Percentiles rank a stretch among this genome's conserved stretches.
These are phyloP conservation scores for Emergomyces africanus DNA, from an alignment of 2,329 filamentous ascomycete genomes.

Conservation along the genomic window DNA sequence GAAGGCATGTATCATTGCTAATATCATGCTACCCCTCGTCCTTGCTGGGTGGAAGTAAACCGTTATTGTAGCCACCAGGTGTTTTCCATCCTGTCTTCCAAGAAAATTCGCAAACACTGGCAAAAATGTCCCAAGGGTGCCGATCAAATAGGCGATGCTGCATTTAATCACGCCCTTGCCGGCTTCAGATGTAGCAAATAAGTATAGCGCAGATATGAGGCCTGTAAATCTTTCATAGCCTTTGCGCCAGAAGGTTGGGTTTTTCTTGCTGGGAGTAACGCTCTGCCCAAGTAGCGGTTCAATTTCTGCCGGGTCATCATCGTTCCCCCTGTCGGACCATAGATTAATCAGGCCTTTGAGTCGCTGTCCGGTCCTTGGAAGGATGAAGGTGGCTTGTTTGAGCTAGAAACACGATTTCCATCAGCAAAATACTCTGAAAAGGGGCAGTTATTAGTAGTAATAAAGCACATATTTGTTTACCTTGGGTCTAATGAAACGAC, in stretches of 20 bases:
- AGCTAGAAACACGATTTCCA: constrained; percentile 37
- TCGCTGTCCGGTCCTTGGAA: constrained; percentile 75
- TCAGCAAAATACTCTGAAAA: neutral
- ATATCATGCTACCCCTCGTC: constrained; percentile 77
- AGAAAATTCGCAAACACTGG: constrained; percentile 58
- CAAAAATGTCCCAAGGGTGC: constrained; percentile 75
- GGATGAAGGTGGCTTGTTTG: constrained; percentile 73
- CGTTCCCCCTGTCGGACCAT: constrained; percentile 50
- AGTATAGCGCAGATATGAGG: constrained; percentile 33
- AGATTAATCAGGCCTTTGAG: constrained; percentile 68
- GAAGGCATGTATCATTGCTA: constrained; percentile 64
- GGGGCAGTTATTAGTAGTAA: neutral
- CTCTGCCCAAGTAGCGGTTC: constrained; percentile 21
- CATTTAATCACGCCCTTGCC: constrained; percentile 81
- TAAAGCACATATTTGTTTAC: neutral
- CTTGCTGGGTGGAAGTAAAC: constrained; percentile 91
- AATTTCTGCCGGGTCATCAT: constrained; percentile 25
- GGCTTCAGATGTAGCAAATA: constrained; percentile 56
- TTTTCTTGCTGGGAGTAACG: neutral
- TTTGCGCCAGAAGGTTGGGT: constrained; percentile 8
- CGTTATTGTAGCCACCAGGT: constrained; percentile 83
- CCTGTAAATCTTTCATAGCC: constrained; percentile 21
- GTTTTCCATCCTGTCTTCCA: constrained; percentile 79
- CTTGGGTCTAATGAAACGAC: constrained; percentile 3
- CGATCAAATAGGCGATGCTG: constrained; percentile 76